A percentile compares a stretch with the other conserved stretches of the same genome.
Evolutionary conservation across 2,329 filamentous ascomycete species (phyloP).

Genomic region (Macrophomina phaseolina): DNA sequence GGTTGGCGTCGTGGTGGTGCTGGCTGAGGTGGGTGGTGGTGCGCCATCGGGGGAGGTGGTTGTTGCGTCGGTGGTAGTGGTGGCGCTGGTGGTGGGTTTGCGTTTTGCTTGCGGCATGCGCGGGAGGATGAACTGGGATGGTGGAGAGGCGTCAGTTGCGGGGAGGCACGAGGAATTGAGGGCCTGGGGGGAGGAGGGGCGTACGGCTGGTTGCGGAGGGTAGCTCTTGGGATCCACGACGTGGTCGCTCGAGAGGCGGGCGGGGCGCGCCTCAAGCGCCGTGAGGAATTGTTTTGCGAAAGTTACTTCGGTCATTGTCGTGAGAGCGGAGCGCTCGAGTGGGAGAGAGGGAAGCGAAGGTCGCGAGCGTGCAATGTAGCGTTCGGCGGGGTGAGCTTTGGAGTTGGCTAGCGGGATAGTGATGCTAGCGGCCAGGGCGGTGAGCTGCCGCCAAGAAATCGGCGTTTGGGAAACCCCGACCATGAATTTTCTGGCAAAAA

Average conservation of each 20-base stretch:
- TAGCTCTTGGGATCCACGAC: slow-evolving; percentile 84
- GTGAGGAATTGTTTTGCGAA: slow-evolving; percentile 87
- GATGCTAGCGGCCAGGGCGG: slow-evolving; percentile 5
- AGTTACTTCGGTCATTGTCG: slow-evolving; percentile 65
- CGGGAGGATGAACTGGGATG: slow-evolving; percentile 70
- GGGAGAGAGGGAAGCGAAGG: background rate
- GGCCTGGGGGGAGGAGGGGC: slow-evolving; percentile 37
- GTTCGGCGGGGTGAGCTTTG: background rate
- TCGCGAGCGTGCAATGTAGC: background rate
- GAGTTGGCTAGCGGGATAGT: background rate
- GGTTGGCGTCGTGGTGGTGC: slow-evolving; percentile 28
- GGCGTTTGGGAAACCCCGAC: background rate
- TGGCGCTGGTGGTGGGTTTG: slow-evolving; percentile 64
- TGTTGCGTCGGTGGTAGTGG: slow-evolving; percentile 54
- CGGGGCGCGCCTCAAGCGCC: slow-evolving; percentile 76
- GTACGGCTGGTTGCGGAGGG: slow-evolving; percentile 76
- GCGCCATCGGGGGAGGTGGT: background rate
- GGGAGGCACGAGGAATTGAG: too few relatives aligned
- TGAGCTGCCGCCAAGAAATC: slow-evolving; percentile 1
- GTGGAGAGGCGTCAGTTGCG: slow-evolving; percentile 43
- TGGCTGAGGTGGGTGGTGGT: slow-evolving; percentile 30
- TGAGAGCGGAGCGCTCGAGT: slow-evolving; percentile 28
- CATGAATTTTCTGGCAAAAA: slow-evolving; percentile 13
- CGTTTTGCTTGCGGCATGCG: slow-evolving; percentile 20
- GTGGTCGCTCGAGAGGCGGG: slow-evolving; percentile 87